These are phyloP conservation scores for Endoconidiophora polonica DNA, from an alignment of 2,329 filamentous ascomycete species.

Conservation along the genomic window DNA sequence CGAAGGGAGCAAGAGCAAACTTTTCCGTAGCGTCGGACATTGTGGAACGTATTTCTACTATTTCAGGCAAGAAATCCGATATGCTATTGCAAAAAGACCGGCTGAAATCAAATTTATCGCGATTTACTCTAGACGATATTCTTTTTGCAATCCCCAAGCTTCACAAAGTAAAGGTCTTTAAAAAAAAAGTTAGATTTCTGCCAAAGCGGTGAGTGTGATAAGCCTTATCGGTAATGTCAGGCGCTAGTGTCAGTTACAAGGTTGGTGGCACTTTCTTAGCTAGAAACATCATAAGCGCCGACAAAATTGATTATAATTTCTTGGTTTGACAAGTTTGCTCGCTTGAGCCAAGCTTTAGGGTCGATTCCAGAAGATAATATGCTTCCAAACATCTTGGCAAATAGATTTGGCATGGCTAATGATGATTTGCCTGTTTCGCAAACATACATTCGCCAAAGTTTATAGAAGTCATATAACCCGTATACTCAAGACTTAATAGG, in stretches of 20 bases:
- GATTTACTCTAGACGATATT: not conserved
- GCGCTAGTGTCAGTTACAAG: not conserved
- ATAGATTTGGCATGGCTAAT: no score
- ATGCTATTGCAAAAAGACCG: not conserved
- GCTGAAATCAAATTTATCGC: not conserved
- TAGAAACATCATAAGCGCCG: no score
- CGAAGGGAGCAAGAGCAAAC: constrained; percentile 4
- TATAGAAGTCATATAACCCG: no score
- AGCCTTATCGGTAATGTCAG: not conserved
- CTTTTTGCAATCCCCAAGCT: not conserved
- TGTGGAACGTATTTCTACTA: not conserved
- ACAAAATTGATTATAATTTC: no score
- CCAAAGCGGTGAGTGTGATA: constrained; percentile 10
- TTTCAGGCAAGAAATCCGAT: not conserved
- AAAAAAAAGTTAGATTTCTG: constrained; percentile 13
- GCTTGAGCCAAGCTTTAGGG: no score
- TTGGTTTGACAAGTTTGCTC: no score
- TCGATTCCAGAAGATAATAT: no score
- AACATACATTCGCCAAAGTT: no score
- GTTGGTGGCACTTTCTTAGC: not conserved
- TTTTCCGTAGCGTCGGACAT: constrained; percentile 4
- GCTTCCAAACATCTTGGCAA: no score
- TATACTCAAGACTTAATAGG: no score
- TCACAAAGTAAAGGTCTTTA: not conserved
- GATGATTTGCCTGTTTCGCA: no score